Percentiles rank a stretch among this genome's conserved stretches.
phyloP scores from a whole-genome alignment of 2,329 filamentous ascomycete genomes.

The Sclerotinia borealis region DNA sequence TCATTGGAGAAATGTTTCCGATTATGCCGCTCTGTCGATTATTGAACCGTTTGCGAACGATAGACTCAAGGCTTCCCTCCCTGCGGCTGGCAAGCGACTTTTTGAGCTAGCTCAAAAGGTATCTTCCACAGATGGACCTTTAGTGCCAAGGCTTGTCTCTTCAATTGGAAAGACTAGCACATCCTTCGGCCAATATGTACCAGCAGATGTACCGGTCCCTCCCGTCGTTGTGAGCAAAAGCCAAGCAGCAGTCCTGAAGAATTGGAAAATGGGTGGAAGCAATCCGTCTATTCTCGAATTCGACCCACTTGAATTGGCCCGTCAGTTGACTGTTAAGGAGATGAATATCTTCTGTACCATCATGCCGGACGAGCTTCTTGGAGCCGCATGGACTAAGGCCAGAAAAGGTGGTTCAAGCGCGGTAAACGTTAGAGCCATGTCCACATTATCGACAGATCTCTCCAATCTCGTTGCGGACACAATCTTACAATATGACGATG shows the following conservation, averaged over 20 bases:
- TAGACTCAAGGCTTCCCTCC: slow-evolving; percentile 61
- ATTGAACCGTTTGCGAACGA: slow-evolving; percentile 76
- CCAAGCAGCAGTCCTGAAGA: slow-evolving; percentile 64
- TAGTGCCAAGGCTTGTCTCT: slow-evolving; percentile 77
- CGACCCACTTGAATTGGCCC: slow-evolving; percentile 81
- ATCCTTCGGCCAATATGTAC: slow-evolving; percentile 63
- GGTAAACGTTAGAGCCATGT: slow-evolving; percentile 91
- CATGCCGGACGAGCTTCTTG: slow-evolving; percentile 83
- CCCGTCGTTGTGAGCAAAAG: slow-evolving; percentile 65
- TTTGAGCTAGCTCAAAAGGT: slow-evolving; percentile 76
- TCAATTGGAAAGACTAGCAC: slow-evolving; percentile 85
- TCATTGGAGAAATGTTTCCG: slow-evolving; percentile 82
- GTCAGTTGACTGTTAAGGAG: slow-evolving; percentile 88
- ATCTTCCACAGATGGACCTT: slow-evolving; percentile 60
- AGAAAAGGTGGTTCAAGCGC: slow-evolving; percentile 65
- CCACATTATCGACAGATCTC: slow-evolving; percentile 82
- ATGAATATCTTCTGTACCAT: slow-evolving; percentile 90
- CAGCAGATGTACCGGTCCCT: slow-evolving; percentile 67
- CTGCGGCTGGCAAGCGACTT: slow-evolving; percentile 74
- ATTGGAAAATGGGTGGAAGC: slow-evolving; percentile 67
- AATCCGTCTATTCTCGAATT: slow-evolving; percentile 79
- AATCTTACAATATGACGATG: slow-evolving; percentile 80
- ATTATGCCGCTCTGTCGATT: slow-evolving; percentile 66
- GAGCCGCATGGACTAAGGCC: slow-evolving; percentile 83
- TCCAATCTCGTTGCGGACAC: slow-evolving; percentile 91